A percentile compares a stretch with the other conserved stretches of the same genome.
phyloP scores from a whole-genome alignment of 2,329 filamentous ascomycete species.

The Tolypocladium amazonense region DNA sequence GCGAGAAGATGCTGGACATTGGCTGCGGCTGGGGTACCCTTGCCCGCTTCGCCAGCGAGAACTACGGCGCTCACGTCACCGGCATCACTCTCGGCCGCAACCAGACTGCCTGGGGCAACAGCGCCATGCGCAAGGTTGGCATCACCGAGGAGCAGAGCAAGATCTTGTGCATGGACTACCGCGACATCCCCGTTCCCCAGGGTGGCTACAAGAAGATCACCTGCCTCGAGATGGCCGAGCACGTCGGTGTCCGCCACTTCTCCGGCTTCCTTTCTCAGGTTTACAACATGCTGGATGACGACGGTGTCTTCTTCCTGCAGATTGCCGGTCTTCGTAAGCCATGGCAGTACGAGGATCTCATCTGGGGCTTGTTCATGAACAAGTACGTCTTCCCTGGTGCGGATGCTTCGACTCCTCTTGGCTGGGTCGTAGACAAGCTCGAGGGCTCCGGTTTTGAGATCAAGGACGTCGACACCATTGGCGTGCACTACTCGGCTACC shows the following conservation, averaged over 20 bases:
- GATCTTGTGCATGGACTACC: constrained; percentile 94
- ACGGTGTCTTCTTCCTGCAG: constrained; percentile 92
- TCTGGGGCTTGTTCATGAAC: constrained; percentile 99
- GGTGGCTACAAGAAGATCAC: constrained; percentile 81
- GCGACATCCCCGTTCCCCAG: constrained; percentile 74
- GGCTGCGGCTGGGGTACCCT: constrained; percentile 98
- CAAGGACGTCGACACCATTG: constrained; percentile 85
- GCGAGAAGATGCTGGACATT: constrained; percentile 82
- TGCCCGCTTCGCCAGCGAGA: constrained; percentile 81
- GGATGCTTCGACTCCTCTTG: constrained; percentile 87
- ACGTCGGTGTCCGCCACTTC: constrained; percentile 91
- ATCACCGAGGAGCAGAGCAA: constrained; percentile 80
- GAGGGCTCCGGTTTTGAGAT: constrained; percentile 66
- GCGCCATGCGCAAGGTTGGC: constrained; percentile 69
- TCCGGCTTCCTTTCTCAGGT: constrained; percentile 73
- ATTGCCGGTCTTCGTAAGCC: constrained; percentile 86
- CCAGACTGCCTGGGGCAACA: constrained; percentile 95
- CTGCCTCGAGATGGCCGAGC: constrained; percentile 96
- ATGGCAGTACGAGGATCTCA: constrained; percentile 97
- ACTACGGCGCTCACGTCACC: constrained; percentile 78
- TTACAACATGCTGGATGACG: constrained; percentile 91
- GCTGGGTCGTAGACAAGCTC: constrained; percentile 73
- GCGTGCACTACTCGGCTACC: constrained; percentile 93
- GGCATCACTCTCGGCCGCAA: constrained; percentile 93
- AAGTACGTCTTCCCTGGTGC: constrained; percentile 98